Base-by-base conservation (phyloP, 495 filamentous ascomycete genomes). In the Neurospora sp. region DNA sequence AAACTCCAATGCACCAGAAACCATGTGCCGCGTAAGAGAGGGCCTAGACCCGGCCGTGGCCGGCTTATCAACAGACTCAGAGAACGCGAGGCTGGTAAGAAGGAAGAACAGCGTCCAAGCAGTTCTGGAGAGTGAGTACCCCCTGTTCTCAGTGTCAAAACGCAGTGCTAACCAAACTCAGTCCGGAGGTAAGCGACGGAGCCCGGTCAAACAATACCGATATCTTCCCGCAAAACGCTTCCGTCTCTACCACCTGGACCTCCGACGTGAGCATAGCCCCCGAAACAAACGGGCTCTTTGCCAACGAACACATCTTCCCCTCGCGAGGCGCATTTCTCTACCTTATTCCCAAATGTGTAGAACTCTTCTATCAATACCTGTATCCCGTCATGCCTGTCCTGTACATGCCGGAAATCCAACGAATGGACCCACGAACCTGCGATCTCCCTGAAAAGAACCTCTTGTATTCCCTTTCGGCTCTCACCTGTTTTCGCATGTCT, bases 331-430 rank as follows among this genome's bases (percentile, higher is more conserved):
- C 75, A 72, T 76, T 81, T 53, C 75, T 78, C 42, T 44, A 79
- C 68, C 75, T 81, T 9, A 77, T 82, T 10, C 78, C 78, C 48
- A 78, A 77, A 61, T 81, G 80, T 68, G 75, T 82, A 14, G 78
- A 81, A 27, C 78, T 81, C 8, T 82, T 79, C 66, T 75, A 78
- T 40, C 76, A 80, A 69, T 80, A 82, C 69, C 79, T 82, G 42
- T 82, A 81, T 61, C 81, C 81, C 69, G 79, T 82, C 40, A 81
- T 82, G 79, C 80, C 80, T 18, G 66, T 82, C 6, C 68, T 81
- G 12, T 77, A 82, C 53, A 79, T 82, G 72, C 80, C 81, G 8
- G 71, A 76, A 14, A 72, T 81, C 14, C 76, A 74, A 40, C 74
- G 59, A 16, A 78, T 76, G 66, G 59, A 79, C 46, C 44, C 12